Conservation (phyloP, 768 basidiomycete genomes). For the Pisolithus microcarpus region DNA sequence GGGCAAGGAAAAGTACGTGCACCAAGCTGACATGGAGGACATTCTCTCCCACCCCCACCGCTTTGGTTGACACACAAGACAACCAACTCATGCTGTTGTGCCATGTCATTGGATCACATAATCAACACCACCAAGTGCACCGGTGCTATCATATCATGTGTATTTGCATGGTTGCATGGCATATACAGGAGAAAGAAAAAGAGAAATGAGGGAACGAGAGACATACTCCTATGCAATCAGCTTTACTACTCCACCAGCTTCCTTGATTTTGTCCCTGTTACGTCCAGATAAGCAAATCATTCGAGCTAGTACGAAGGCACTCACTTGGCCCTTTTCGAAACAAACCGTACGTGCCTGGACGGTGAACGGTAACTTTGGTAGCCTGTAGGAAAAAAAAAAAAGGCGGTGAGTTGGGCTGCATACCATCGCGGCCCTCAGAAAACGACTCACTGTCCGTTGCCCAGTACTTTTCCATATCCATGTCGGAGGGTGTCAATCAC, state of each 20-base stretch:
- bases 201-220: conserved; percentile 14
- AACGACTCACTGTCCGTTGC: conserved; percentile 75
- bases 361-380: conserved; percentile 90
- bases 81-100: not conserved
- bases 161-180: conserved; percentile 4
- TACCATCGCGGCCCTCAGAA: not conserved
- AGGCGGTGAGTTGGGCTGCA: not conserved
- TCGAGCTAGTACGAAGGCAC: conserved; percentile 24
- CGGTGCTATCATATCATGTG: conserved; percentile 7
- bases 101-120: not conserved
- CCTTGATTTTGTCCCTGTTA: conserved; percentile 74
- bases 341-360: conserved; percentile 88
- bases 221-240: conserved; percentile 67
- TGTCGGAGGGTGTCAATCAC: conserved; percentile 83
- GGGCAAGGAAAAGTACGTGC: conserved; percentile 20
- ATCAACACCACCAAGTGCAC: not conserved
- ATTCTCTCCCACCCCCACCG: conserved; percentile 4
- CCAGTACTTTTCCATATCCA: conserved; percentile 92
- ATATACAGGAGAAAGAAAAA: conserved; percentile 8
- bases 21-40: conserved; percentile 33
- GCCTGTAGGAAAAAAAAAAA: conserved; percentile 32
- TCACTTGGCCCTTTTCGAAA: conserved; percentile 80
- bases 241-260: conserved; percentile 89
- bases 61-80: too few species aligned
- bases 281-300: conserved; percentile 13